Percentiles rank a stretch among this genome's conserved stretches.
Conservation (phyloP, 805 yeast genomes). For the Lipomyces oligophaga region DNA sequence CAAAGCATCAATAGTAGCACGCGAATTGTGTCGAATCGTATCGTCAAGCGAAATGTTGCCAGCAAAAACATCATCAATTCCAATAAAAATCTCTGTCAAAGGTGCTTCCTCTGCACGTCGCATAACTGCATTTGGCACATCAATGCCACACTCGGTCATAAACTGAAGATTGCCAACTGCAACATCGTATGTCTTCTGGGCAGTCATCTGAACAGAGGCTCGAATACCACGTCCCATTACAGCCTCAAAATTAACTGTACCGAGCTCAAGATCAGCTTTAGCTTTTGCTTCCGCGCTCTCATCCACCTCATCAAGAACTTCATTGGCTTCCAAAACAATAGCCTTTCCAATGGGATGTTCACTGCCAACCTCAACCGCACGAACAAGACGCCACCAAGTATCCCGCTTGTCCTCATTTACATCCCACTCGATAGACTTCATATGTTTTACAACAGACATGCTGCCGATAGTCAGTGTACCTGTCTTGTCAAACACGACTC, state of each 20-base stretch:
- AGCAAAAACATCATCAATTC: conserved; percentile 52
- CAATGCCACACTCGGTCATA: conserved; percentile 34
- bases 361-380: conserved; percentile 60
- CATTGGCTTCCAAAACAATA: conserved; percentile 44
- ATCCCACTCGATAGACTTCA: conserved; percentile 16
- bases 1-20: conserved; percentile 55
- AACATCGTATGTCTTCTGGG: conserved; percentile 36
- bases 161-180: conserved; percentile 54
- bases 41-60: conserved; percentile 73
- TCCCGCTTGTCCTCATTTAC: conserved; percentile 12
- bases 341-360: conserved; percentile 90
- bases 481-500: conserved; percentile 86
- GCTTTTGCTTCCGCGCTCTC: conserved; percentile 1
- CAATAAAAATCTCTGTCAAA: conserved; percentile 53
- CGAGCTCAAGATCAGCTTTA: conserved; percentile 1
- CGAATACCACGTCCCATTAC: conserved; percentile 38
- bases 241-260: conserved; percentile 31
- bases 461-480: conserved; percentile 89
- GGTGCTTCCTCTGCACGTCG: conserved; percentile 34
- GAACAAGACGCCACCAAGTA: conserved; percentile 53
- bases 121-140: conserved; percentile 16
- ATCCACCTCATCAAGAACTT: background rate
- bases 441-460: conserved; percentile 47
- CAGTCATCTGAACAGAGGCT: conserved; percentile 30
- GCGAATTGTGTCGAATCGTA: conserved; percentile 61